Evolutionary conservation across 176 grass and related monocot genomes (phyloP).

Genomic region (Phoenix dactylifera): DNA sequence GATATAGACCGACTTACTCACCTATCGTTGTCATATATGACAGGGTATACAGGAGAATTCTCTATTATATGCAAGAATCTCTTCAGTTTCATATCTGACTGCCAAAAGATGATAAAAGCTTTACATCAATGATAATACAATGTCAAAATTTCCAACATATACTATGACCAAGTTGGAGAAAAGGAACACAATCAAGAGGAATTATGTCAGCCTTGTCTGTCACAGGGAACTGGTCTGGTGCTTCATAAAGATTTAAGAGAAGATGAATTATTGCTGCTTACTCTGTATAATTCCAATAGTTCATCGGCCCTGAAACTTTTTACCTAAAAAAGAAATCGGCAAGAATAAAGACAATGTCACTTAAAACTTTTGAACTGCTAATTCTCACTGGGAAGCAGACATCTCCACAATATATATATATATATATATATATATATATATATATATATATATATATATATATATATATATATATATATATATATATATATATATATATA

Average conservation of each 20-base stretch:
- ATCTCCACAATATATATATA: too few species aligned
- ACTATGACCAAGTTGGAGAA: too few species aligned
- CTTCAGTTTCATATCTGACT: conserved; percentile 95
- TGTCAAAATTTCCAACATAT: background rate
- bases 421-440: too few species aligned
- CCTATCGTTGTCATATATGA: conserved; percentile 95
- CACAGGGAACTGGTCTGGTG: too few species aligned
- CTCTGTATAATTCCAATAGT: conserved; percentile 77
- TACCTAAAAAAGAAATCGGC: conserved; percentile 35
- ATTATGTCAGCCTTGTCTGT: too few species aligned
- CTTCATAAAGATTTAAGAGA: too few species aligned
- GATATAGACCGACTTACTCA: conserved; percentile 16
- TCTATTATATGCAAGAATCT: conserved; percentile 96
- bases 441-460: too few species aligned
- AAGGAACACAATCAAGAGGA: too few species aligned
- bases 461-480: too few species aligned
- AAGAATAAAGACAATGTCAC: background rate
- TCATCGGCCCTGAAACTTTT: conserved; percentile 72
- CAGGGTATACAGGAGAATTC: conserved; percentile 80
- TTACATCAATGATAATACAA: conserved; percentile 12
- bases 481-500: too few species aligned
- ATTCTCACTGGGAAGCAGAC: background rate
- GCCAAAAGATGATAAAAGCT: conserved; percentile 18
- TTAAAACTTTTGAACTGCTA: background rate
- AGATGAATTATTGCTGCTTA: conserved; percentile 27